These are phyloP conservation scores for Talaromyces sp. DNA, from an alignment of 2,329 filamentous ascomycete species.

Conservation along the genomic window DNA sequence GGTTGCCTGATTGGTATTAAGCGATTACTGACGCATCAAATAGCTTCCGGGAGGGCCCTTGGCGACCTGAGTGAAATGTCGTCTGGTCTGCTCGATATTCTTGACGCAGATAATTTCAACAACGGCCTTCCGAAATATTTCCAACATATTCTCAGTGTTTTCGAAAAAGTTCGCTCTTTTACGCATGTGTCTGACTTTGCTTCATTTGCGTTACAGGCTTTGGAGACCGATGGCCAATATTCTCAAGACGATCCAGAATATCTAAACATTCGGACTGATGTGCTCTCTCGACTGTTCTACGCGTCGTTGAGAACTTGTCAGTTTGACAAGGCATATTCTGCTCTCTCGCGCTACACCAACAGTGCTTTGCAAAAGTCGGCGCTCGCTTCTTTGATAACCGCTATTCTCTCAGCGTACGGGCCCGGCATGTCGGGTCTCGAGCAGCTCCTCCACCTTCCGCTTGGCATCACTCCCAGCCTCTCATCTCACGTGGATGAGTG, in stretches of 20 bases:
- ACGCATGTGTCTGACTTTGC: slow-evolving; percentile 83
- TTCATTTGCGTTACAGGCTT: slow-evolving; percentile 66
- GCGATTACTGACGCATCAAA: slow-evolving; percentile 1
- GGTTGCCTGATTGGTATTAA: background rate
- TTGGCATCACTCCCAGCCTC: slow-evolving; percentile 59
- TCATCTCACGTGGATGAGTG: slow-evolving; percentile 74
- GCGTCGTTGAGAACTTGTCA: slow-evolving; percentile 73
- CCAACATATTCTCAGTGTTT: slow-evolving; percentile 76
- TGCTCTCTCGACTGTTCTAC: slow-evolving; percentile 79
- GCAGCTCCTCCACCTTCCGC: slow-evolving; percentile 68
- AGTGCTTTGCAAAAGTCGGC: slow-evolving; percentile 66
- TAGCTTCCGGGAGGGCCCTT: slow-evolving; percentile 40
- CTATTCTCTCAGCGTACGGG: slow-evolving; percentile 37
- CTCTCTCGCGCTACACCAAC: slow-evolving; percentile 69
- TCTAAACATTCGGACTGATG: slow-evolving; percentile 55
- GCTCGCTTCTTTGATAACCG: slow-evolving; percentile 61
- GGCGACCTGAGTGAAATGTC: slow-evolving; percentile 45
- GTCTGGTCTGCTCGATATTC: slow-evolving; percentile 66
- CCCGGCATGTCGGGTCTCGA: slow-evolving; percentile 45
- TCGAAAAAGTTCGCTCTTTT: slow-evolving; percentile 71
- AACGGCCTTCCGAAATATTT: slow-evolving; percentile 80
- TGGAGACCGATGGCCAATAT: slow-evolving; percentile 29
- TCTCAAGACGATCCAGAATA: slow-evolving; percentile 32
- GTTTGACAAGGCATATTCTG: slow-evolving; percentile 78
- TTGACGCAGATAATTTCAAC: slow-evolving; percentile 65